A percentile compares a stretch with the other conserved stretches of the same genome.
These are phyloP conservation scores for Panaeolus cyanescens DNA, from an alignment of 768 basidiomycete species.

Conservation along the genomic window DNA sequence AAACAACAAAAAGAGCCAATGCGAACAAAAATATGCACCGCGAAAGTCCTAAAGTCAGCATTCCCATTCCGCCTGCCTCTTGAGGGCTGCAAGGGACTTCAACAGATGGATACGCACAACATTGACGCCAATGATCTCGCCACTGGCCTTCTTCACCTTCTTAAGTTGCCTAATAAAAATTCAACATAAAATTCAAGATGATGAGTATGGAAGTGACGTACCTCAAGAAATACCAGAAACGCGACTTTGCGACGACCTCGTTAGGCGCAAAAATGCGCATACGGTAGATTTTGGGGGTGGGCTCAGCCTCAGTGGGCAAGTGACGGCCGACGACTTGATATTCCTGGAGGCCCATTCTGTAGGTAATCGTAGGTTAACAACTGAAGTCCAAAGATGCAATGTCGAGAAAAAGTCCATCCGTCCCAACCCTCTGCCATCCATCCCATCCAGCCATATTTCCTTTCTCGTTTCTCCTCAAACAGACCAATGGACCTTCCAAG, in stretches of 20 bases:
- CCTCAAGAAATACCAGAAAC: slow-evolving; percentile 99
- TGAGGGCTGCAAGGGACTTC: slow-evolving; percentile 73
- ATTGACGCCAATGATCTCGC: slow-evolving; percentile 98
- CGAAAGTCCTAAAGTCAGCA: slow-evolving; percentile 41
- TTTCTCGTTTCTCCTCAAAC: slow-evolving; percentile 24
- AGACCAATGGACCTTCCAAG: slow-evolving; percentile 13
- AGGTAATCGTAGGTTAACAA: slow-evolving; percentile 11
- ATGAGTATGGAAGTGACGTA: slow-evolving; percentile 30
- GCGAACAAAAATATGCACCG: slow-evolving; percentile 26
- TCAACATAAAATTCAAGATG: neutral
- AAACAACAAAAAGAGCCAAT: slow-evolving; percentile 31
- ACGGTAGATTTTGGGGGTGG: slow-evolving; percentile 97
- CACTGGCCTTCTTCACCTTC: slow-evolving; percentile 99
- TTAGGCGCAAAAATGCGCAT: slow-evolving; percentile 99
- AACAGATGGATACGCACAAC: slow-evolving; percentile 76
- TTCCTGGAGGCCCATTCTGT: slow-evolving; percentile 82
- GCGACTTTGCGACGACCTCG: slow-evolving; percentile 97
- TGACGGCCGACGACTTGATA: slow-evolving; percentile 98
- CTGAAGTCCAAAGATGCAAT: slow-evolving; percentile 8
- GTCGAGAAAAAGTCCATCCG: slow-evolving; percentile 10
- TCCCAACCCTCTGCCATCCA: slow-evolving; percentile 14
- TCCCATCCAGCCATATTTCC: slow-evolving; percentile 20
- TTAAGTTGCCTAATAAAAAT: slow-evolving; percentile 73
- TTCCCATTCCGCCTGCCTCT: slow-evolving; percentile 84
- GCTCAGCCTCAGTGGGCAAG: slow-evolving; percentile 90